Evolutionary conservation across 228 moss, liverwort and hornwort genomes (phyloP), one percentile per base, ranked within the genome.

Genomic region (Sphagnum magellanicum): DNA sequence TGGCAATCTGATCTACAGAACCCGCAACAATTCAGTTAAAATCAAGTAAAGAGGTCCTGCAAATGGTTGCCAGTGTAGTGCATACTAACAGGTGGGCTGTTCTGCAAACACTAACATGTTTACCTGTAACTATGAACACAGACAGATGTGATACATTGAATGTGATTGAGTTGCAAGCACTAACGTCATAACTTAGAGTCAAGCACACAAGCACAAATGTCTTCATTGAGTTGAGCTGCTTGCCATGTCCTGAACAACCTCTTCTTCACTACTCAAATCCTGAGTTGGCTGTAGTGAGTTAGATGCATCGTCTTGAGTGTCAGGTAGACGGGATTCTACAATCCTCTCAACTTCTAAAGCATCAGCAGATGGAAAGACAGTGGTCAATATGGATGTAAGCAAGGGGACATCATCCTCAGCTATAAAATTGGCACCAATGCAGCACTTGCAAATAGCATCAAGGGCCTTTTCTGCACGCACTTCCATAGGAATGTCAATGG

Each of bases 371-470:
- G 91, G 95, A 65, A 89, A 95, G 8, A 92, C 95, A 10, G 76
- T 76, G 55, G 82, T 83, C 64, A 95, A 84, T 67, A 95, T 95
- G 8, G 71, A 68, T 47, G 77, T 79, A 16, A 95, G 82, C 70
- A 76, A 60, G 15, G 81, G 77, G 15, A 69, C 89, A 74, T 96
- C 91, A 51, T 86, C 89, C 53, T 92, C 89, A 1, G 81, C 76
- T 11, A 96, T 50, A 8, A 53, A 66, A 15, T 80, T 76, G 49
- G 72, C 78, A 50, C 90, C 94, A 6, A 78, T 79, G 59, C 93
- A 98, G 70, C 98, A 98, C 73, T 86, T 90, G 79, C 88, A 77
- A 47, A 98, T 98, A 16, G 89, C 83, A 48, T 94, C 92, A 47
- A 98, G 78, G 48, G 98, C 90, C 79, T 86, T 92, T 79, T 94